Base-by-base conservation (phyloP, 148 eudicot genomes). In the Euryodendron excelsum region DNA sequence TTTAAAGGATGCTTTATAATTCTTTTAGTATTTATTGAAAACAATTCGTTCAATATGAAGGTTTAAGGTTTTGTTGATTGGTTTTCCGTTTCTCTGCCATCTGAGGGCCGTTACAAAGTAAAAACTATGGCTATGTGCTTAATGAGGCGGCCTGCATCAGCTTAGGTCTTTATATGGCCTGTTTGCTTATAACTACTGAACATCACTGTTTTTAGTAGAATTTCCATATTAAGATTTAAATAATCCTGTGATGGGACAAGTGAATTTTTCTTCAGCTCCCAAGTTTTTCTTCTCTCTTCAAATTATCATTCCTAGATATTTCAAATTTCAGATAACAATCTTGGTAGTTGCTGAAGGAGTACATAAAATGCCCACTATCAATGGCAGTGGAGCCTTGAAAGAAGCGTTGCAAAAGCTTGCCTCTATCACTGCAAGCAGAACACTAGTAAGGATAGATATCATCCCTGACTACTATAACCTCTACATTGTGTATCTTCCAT, bases 281-380 rank as follows among this genome's bases (percentile, higher is more conserved):
- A 27, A 25, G 21, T 5, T 17, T 36, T 21, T 39, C 5, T 41
- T 59, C 7, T 60, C 11, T 0, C 28, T 1, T 2, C 0, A 37
- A 5, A 62, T 52, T 80, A 33, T 5, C 58, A 41, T 72, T 72
- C n/a, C 9, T 39, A 45, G 17, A 14, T 34, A 48, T 72, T 21
- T 61, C 25, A 18, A 62, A 61, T 79, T 82, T 73, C 90, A 94
- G 98, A 85, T 94, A 75, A 91, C 98, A 37, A 77, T 94, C 77
- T 83, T 94, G 89, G 97, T 92, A 85, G 98, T 97, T 80, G 98
- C 97, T 21, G 92, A 88, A 86, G 98, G 98, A 75, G 90, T 83
- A 33, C 83, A 85, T 79, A 94, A 94, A 78, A 61, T 94, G 84
- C 98, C 98, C 39, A 63, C 92, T 58, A 90, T 94, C 63, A 90